Percentiles rank a stretch among this genome's conserved stretches.
phyloP scores from a whole-genome alignment of 176 grass and related monocot genomes.

The Oryza glumipatula region DNA sequence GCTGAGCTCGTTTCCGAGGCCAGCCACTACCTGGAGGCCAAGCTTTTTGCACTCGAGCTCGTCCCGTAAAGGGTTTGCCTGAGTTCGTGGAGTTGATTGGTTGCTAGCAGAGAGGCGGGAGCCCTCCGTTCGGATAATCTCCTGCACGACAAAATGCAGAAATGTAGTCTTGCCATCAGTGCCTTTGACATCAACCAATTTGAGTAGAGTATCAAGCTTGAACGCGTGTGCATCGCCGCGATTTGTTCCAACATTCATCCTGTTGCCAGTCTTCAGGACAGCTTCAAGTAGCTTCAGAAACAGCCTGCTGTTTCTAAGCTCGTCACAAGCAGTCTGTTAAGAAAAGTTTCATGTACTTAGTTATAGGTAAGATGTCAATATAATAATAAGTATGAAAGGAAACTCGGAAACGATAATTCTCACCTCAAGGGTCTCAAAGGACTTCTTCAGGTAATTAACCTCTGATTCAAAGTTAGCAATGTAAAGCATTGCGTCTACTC shows the following conservation, averaged over 20 bases:
- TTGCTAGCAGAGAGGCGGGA: conserved; percentile 50
- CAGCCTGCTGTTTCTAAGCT: conserved; percentile 82
- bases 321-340: conserved; percentile 83
- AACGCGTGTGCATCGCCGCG: conserved; percentile 90
- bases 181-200: conserved; percentile 92
- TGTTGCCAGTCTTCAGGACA: conserved; percentile 96
- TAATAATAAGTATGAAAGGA: background rate
- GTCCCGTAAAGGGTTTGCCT: conserved; percentile 57
- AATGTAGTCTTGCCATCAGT: conserved; percentile 94
- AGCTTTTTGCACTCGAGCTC: conserved; percentile 83
- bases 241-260: conserved; percentile 99
- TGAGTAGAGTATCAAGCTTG: conserved; percentile 96
- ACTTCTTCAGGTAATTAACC: conserved; percentile 94
- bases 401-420: background rate
- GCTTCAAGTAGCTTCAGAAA: conserved; percentile 99
- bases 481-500: conserved; percentile 96
- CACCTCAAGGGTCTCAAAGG: conserved; percentile 98
- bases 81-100: conserved; percentile 56
- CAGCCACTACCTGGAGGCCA: conserved; percentile 76
- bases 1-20: conserved; percentile 74
- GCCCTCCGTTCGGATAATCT: conserved; percentile 85
- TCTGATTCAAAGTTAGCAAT: conserved; percentile 93
- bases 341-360: conserved; percentile 8
- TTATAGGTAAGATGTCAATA: background rate
- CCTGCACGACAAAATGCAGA: conserved; percentile 94